These are phyloP conservation scores for Sugiyamaella lignohabitans DNA, from an alignment of 805 yeast species.

Conservation along the genomic window DNA sequence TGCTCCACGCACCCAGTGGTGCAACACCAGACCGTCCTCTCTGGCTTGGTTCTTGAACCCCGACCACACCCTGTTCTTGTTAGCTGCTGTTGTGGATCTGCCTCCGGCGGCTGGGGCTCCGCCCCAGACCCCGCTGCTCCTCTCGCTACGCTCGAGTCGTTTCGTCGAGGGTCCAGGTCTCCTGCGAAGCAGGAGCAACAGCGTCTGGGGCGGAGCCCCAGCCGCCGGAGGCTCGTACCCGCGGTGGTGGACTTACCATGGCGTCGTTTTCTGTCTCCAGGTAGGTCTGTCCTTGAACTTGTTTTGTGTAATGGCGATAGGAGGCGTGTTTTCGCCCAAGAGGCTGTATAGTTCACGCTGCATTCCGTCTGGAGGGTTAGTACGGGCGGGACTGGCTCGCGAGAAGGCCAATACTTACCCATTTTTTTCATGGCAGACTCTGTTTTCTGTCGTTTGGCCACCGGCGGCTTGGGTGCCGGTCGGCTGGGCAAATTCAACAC, in stretches of 20 bases:
- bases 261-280: slow-evolving; percentile 57
- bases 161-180: too few species aligned
- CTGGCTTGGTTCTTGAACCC: slow-evolving; percentile 53
- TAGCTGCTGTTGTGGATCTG: background rate
- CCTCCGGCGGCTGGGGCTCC: too few species aligned
- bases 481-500: slow-evolving; percentile 26
- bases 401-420: too few species aligned
- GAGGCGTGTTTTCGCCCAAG: slow-evolving; percentile 88
- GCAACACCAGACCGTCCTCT: slow-evolving; percentile 45
- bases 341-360: slow-evolving; percentile 84
- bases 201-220: too few species aligned
- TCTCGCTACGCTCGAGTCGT: too few species aligned
- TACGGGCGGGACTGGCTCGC: background rate
- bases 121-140: too few species aligned
- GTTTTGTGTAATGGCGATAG: slow-evolving; percentile 50
- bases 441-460: slow-evolving; percentile 19
- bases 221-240: too few species aligned
- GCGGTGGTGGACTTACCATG: slow-evolving; percentile 83
- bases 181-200: too few species aligned
- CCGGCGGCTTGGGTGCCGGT: slow-evolving; percentile 17
- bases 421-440: slow-evolving; percentile 15
- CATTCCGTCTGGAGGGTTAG: slow-evolving; percentile 49
- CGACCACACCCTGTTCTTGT: slow-evolving; percentile 31
- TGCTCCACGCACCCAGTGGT: slow-evolving; percentile 82
- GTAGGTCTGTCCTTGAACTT: slow-evolving; percentile 62